Percentiles rank a stretch among this genome's conserved stretches.
Conservation (phyloP, 345 rosid genomes). For the Hypericum perforatum region DNA sequence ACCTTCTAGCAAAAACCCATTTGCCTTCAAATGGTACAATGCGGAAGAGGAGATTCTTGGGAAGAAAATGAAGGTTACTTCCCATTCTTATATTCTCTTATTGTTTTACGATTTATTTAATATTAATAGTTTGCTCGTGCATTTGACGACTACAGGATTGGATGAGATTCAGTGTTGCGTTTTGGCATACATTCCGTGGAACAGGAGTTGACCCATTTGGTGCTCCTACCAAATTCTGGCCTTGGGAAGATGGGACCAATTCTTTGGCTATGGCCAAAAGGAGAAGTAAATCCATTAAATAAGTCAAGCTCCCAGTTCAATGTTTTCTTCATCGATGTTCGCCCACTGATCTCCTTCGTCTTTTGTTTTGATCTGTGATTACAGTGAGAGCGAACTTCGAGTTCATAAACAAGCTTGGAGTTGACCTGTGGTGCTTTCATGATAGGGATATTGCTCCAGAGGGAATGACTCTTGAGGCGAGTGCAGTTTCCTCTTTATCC, state of each 20-base stretch:
- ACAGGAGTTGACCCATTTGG: constrained; percentile 90
- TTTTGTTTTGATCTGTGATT: constrained; percentile 6
- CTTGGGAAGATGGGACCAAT: constrained; percentile 97
- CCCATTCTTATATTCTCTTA: background rate
- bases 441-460: constrained; percentile 96
- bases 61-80: constrained; percentile 87
- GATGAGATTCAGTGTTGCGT: constrained; percentile 95
- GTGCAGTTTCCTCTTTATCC: background rate
- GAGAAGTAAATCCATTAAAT: constrained; percentile 55
- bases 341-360: background rate
- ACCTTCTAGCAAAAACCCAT: constrained; percentile 60
- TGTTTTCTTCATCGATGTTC: background rate
- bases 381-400: constrained; percentile 98
- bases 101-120: constrained; percentile 2
- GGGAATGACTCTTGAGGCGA: constrained; percentile 66
- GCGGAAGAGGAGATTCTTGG: constrained; percentile 87
- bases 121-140: constrained; percentile 3
- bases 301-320: background rate
- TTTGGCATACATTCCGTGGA: constrained; percentile 98
- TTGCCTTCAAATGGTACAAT: constrained; percentile 82
- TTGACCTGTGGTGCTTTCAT: constrained; percentile 93
- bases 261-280: constrained; percentile 89
- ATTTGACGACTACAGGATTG: constrained; percentile 47
- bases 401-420: constrained; percentile 85
- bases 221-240: constrained; percentile 79